Conservation (phyloP, 1,139 yeast species). For the Yamadazyma dushanensis region DNA sequence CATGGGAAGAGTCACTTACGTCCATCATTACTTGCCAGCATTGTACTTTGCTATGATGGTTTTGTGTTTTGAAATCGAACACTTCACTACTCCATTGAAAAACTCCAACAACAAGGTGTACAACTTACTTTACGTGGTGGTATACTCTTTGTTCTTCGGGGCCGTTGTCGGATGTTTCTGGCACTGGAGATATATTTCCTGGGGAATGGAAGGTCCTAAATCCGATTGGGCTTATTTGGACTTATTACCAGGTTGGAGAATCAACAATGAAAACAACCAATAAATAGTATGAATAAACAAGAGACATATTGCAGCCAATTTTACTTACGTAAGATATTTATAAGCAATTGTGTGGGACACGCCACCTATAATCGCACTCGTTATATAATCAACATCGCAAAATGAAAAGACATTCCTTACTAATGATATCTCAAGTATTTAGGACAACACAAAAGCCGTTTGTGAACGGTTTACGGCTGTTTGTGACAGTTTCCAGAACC, state of each 20-base stretch:
- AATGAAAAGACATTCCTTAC: not conserved
- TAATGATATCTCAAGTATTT: not conserved
- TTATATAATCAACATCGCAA: conserved; percentile 1
- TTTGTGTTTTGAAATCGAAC: conserved; percentile 73
- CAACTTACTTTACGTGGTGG: conserved; percentile 30
- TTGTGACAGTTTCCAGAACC: not conserved
- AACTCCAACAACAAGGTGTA: conserved; percentile 24
- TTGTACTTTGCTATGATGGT: conserved; percentile 91
- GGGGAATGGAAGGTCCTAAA: conserved; percentile 88
- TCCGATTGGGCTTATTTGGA: conserved; percentile 68
- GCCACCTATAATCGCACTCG: not conserved
- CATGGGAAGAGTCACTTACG: conserved; percentile 97
- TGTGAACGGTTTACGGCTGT: not conserved
- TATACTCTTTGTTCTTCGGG: conserved; percentile 49
- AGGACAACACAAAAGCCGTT: not conserved
- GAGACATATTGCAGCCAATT: not conserved
- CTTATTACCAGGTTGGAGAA: conserved; percentile 74
- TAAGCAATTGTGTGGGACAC: not conserved
- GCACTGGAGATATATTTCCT: conserved; percentile 74
- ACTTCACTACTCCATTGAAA: conserved; percentile 48
- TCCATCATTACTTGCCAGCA: conserved; percentile 97
- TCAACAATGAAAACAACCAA: conserved; percentile 34
- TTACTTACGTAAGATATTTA: not conserved
- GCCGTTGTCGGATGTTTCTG: conserved; percentile 67
- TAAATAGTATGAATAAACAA: conserved; percentile 6